Conservation (phyloP, 257 asterid species). For the Plectranthus barbatus region DNA sequence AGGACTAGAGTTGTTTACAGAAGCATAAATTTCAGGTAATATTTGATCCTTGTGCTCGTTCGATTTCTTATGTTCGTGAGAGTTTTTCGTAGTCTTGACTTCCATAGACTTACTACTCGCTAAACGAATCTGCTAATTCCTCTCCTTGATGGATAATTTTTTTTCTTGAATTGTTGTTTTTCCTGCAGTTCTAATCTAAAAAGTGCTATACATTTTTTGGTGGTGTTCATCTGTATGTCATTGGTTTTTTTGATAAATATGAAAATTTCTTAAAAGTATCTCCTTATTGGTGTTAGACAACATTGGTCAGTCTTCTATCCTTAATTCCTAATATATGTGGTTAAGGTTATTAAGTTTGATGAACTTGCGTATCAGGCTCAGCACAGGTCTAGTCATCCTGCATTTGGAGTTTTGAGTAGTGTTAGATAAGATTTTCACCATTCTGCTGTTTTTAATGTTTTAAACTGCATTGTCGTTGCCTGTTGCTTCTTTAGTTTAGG, state of each 20-base stretch:
- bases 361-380: too few species aligned
- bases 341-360: not conserved
- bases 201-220: not conserved
- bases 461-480: too few species aligned
- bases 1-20: not conserved
- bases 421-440: too few species aligned
- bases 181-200: not conserved
- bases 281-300: not conserved
- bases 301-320: not conserved
- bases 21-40: slow-evolving; percentile 19
- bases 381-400: not conserved
- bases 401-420: not conserved
- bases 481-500: not conserved
- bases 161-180: not conserved
- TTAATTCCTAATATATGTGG: too few species aligned
- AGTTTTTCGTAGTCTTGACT: not conserved
- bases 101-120: not conserved
- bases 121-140: not conserved
- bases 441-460: not conserved
- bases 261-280: not conserved
- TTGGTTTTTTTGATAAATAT: not conserved
- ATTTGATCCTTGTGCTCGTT: not conserved
- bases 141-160: not conserved
- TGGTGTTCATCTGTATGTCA: not conserved
- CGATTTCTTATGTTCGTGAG: slow-evolving; percentile 7